These are phyloP conservation scores for Ustilago sp. DNA, from an alignment of 1,284 basidiomycete species.

Conservation along the genomic window DNA sequence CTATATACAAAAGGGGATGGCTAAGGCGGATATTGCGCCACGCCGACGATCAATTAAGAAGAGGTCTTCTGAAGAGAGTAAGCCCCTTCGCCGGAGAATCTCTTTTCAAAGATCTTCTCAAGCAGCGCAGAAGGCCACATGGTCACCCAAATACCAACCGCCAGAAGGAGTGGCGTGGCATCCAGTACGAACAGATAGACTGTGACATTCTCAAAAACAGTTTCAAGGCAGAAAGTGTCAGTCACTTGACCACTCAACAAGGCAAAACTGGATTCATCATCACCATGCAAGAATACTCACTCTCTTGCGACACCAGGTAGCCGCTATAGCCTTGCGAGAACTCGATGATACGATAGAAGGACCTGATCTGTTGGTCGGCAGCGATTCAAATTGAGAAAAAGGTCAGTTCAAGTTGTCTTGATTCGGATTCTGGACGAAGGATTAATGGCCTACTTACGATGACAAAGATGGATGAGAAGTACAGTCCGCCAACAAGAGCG, in stretches of 20 bases:
- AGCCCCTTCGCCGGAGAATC: constrained; percentile 6
- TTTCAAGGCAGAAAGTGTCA: background rate
- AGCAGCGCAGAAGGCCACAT: constrained; percentile 51
- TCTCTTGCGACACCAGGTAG: constrained; percentile 47
- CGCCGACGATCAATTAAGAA: background rate
- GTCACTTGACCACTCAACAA: background rate
- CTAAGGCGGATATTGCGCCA: background rate
- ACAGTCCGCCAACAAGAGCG: constrained; percentile 29
- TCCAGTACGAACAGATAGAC: constrained; percentile 55
- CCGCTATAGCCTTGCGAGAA: constrained; percentile 54
- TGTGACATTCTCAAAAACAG: background rate
- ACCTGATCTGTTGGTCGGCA: constrained; percentile 31
- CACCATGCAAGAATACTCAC: constrained; percentile 22
- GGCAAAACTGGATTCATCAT: too few relatives aligned
- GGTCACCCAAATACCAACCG: constrained; percentile 45
- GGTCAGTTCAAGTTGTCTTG: background rate
- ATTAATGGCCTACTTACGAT: constrained; percentile 17
- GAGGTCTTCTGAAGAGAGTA: constrained; percentile 15
- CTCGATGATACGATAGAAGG: constrained; percentile 56
- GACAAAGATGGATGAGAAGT: constrained; percentile 37
- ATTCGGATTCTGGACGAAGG: background rate
- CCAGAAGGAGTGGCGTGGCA: constrained; percentile 50
- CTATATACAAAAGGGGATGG: background rate
- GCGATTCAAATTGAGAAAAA: background rate
- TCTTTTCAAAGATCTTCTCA: constrained; percentile 27